Conservation (phyloP, 140 eudicot genomes). For the Stevia rebaudiana region DNA sequence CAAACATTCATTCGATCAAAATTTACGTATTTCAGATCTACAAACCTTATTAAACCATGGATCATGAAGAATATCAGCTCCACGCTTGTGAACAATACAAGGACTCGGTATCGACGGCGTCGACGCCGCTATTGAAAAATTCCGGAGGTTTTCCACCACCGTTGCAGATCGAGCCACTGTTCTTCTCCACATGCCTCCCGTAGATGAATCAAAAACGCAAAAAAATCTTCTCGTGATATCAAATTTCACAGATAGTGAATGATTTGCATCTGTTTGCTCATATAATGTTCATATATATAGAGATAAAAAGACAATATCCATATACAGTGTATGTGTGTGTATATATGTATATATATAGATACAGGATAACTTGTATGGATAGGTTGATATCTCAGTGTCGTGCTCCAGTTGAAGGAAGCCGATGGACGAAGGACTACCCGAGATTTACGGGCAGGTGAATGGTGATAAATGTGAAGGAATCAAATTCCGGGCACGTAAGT, state of each 20-base stretch:
- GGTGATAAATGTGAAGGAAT: conserved; percentile 22
- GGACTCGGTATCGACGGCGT: conserved; percentile 61
- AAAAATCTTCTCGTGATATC: neutral
- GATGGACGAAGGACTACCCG: conserved; percentile 30
- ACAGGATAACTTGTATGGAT: conserved; percentile 14
- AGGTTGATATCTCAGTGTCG: conserved; percentile 11
- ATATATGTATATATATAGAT: neutral
- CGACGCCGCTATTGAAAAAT: conserved; percentile 44
- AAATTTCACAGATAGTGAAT: conserved; percentile 3
- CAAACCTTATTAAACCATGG: conserved; percentile 97
- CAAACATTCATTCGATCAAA: neutral
- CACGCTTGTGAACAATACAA: conserved; percentile 90
- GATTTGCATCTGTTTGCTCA: neutral
- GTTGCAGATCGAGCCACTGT: conserved; percentile 62
- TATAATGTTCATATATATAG: neutral
- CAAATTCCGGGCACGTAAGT: conserved; percentile 33
- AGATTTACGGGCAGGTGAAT: conserved; percentile 38
- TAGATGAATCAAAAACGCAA: conserved; percentile 11
- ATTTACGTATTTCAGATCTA: neutral
- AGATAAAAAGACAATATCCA: neutral
- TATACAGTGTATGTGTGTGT: neutral
- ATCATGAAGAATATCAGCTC: conserved; percentile 97
- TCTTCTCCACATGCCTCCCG: conserved; percentile 36
- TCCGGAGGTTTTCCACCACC: conserved; percentile 48
- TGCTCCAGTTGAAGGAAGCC: conserved; percentile 22